Percentiles rank a stretch among this genome's conserved stretches.
Conservation (phyloP, 768 basidiomycete genomes). For the Mycena indigotica region DNA sequence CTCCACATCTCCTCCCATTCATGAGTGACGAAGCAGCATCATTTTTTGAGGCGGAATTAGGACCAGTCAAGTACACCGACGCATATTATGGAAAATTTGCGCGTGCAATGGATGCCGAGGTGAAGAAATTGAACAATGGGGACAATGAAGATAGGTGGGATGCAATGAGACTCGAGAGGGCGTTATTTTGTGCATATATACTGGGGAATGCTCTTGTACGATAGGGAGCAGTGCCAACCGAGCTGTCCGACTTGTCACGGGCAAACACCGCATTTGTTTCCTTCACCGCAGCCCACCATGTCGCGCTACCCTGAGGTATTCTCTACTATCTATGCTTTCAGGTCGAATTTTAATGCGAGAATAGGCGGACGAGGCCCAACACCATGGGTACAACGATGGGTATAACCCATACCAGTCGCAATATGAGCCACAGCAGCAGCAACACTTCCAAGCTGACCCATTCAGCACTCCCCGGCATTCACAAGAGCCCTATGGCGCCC, state of each 20-base stretch:
- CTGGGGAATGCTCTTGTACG: conserved; percentile 2
- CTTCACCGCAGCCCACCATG: not conserved
- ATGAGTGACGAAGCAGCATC: conserved; percentile 24
- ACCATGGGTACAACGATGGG: conserved; percentile 67
- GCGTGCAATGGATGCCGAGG: conserved; percentile 12
- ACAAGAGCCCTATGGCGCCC: conserved; percentile 30
- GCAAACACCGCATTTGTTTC: not conserved
- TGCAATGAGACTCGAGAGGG: conserved; percentile 19
- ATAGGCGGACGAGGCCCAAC: conserved; percentile 68
- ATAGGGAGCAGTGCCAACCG: not conserved
- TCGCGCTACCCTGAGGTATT: not conserved
- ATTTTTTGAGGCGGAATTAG: conserved; percentile 12
- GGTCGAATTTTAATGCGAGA: not conserved
- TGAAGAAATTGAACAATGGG: conserved; percentile 7
- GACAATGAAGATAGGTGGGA: conserved; percentile 8
- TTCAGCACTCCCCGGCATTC: conserved; percentile 27
- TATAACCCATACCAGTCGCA: conserved; percentile 54
- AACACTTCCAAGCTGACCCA: conserved; percentile 27
- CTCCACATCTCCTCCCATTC: conserved; percentile 21
- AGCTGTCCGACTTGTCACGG: not conserved
- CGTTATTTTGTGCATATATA: not conserved
- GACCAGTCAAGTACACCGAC: conserved; percentile 21
- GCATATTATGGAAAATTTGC: conserved; percentile 19
- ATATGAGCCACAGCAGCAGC: conserved; percentile 46
- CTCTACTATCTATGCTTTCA: not conserved